Conservation (phyloP, 2,329 filamentous ascomycete genomes). For the Helotiales sp. region DNA sequence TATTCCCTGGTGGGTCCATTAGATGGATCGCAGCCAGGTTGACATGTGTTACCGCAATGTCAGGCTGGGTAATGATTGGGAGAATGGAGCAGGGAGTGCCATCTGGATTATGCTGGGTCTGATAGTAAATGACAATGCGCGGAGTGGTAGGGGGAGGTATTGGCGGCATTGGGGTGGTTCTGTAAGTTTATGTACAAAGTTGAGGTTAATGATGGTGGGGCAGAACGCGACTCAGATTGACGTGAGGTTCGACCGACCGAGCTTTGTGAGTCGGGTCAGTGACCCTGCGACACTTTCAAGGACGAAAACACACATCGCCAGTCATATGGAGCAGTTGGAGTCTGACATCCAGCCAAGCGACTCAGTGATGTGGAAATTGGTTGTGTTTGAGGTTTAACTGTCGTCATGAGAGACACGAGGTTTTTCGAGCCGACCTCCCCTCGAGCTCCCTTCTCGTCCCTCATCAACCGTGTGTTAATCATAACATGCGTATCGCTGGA, state of each 20-base stretch:
- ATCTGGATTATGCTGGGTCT: slow-evolving; percentile 59
- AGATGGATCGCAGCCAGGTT: slow-evolving; percentile 87
- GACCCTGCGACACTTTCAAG: neutral
- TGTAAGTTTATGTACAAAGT: no score
- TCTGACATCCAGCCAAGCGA: no score
- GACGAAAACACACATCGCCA: neutral
- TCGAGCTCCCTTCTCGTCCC: neutral
- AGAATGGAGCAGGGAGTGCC: slow-evolving; percentile 59
- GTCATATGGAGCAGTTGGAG: neutral
- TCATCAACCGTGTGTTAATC: no score
- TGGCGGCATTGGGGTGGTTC: slow-evolving; percentile 34
- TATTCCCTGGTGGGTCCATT: slow-evolving; percentile 60
- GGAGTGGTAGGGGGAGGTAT: slow-evolving; percentile 28
- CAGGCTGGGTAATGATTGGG: slow-evolving; percentile 46
- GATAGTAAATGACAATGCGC: slow-evolving; percentile 59
- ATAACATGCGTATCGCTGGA: no score
- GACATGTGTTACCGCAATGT: slow-evolving; percentile 72
- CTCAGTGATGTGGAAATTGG: no score
- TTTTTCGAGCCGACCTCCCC: no score
- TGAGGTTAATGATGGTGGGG: neutral
- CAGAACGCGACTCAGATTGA: neutral
- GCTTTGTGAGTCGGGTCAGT: no score
- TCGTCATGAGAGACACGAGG: no score
- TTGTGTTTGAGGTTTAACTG: no score
- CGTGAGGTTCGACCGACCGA: no score